Base-by-base conservation (phyloP, 75 land plant species). In the Larix kaempferi region DNA sequence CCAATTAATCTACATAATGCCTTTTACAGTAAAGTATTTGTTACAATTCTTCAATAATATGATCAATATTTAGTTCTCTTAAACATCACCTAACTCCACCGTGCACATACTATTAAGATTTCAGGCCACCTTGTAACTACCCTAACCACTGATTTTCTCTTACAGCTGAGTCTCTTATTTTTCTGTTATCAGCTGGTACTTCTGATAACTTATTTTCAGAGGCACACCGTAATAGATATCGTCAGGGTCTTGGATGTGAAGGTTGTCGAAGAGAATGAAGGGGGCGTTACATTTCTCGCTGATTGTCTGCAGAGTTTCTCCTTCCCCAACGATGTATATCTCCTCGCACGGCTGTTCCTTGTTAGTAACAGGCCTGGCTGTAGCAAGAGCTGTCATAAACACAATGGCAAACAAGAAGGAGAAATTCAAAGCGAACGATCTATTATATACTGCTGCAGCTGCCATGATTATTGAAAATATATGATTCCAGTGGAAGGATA, bases 261-360 rank as follows among this genome's bases (percentile, higher is more conserved):
- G 87, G 61, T 86, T 86, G 59, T 76, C 78, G 7, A 76, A 72
- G 74, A 82, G 26, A 19, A 86, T 76, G 82, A 76, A 82, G 21
- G 55, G 58, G 25, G 63, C 77, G 61, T 79, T 44, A 79, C 87
- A 86, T 62, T 86, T 79, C 33, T 23, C 84, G 71, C 85, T 82
- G 57, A 86, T 82, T 55, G 71, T 86, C 56, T 82, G 87, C 29
- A 86, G 79, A 23, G 87, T 79, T 78, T 86, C 87, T 26, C 87
- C 87, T 27, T 77, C 72, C 39, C 56, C 22, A 35, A 77, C 87
- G 17, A 69, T 69, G 71, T 82, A 82, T 6, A 78, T 56, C 57
- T 82, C 84, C 15, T 84, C 76, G 71, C 84, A 86, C 13, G 82
- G 82, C 0, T 0, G 49, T 44, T 44, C 49, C 11, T 81, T 78